Conservation (phyloP, 768 basidiomycete species). For the Coprinopsis strossmayeri region DNA sequence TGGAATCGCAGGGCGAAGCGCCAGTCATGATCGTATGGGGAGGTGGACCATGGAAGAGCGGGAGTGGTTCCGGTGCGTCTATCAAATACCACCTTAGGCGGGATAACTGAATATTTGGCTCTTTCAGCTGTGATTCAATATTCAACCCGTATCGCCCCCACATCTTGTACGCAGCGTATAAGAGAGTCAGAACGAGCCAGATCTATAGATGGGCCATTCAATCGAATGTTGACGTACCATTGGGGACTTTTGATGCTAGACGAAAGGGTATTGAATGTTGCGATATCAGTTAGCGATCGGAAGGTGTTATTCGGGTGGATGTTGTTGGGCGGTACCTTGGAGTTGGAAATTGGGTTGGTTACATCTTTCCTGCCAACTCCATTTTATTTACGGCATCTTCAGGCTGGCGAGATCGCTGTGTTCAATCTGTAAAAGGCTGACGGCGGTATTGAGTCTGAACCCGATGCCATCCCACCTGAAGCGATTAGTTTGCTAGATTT, state of each 20-base stretch:
- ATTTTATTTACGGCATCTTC: neutral
- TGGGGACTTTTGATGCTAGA: slow-evolving; percentile 27
- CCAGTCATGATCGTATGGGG: slow-evolving; percentile 63
- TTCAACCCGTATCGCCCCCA: slow-evolving; percentile 66
- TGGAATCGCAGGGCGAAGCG: slow-evolving; percentile 45
- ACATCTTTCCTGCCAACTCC: neutral
- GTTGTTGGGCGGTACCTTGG: slow-evolving; percentile 54
- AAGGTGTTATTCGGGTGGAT: slow-evolving; percentile 69
- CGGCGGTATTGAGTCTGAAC: neutral
- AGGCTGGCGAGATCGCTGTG: slow-evolving; percentile 56
- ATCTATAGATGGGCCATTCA: slow-evolving; percentile 82
- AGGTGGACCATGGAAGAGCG: slow-evolving; percentile 35
- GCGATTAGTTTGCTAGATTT: slow-evolving; percentile 20
- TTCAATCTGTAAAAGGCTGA: slow-evolving; percentile 39
- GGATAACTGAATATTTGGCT: neutral
- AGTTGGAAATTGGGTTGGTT: slow-evolving; percentile 61
- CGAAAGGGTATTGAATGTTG: slow-evolving; percentile 1
- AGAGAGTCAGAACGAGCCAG: slow-evolving; percentile 40
- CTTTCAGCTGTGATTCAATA: slow-evolving; percentile 48
- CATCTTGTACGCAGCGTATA: slow-evolving; percentile 73
- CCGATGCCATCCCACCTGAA: slow-evolving; percentile 11
- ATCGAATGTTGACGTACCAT: slow-evolving; percentile 37
- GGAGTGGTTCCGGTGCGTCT: slow-evolving; percentile 49
- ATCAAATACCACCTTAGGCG: neutral
- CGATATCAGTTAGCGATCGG: slow-evolving; percentile 55